phyloP scores from a whole-genome alignment of 73 alveolate genomes.

The Breviolum minutum region DNA sequence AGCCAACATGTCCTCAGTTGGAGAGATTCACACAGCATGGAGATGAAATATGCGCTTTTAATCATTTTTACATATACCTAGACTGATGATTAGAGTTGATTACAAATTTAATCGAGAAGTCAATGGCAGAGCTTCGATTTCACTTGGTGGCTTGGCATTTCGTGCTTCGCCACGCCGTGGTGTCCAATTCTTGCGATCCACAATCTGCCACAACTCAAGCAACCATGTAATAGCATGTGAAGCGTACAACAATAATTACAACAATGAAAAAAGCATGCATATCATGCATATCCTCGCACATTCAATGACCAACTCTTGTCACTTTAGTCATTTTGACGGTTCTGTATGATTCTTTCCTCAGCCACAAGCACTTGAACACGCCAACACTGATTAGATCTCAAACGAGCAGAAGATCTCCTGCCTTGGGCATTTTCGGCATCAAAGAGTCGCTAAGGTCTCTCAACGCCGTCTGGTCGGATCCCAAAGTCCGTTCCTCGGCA shows the following conservation, averaged over 20 bases:
- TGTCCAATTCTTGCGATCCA: conserved; percentile 70
- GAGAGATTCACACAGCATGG: too few relatives aligned
- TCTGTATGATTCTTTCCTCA: too few relatives aligned
- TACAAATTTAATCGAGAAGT: not conserved
- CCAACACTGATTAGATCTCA: not conserved
- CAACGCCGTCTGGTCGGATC: not conserved
- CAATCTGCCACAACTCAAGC: not conserved
- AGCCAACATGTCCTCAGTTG: conserved; percentile 19
- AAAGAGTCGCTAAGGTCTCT: conserved; percentile 34
- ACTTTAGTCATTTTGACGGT: too few relatives aligned
- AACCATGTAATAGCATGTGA: too few relatives aligned
- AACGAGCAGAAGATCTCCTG: not conserved
- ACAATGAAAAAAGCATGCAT: too few relatives aligned
- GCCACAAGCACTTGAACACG: too few relatives aligned
- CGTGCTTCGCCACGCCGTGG: conserved; percentile 90
- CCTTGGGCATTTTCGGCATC: conserved; percentile 43
- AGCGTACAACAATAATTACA: too few relatives aligned
- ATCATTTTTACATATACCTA: not conserved
- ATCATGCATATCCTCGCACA: too few relatives aligned
- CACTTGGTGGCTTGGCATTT: conserved; percentile 23
- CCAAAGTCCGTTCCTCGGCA: conserved; percentile 29
- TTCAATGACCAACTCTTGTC: too few relatives aligned
- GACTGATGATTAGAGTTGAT: not conserved
- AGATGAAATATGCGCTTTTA: too few relatives aligned
- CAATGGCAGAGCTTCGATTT: not conserved